Base-by-base conservation (phyloP, 176 grass and related monocot genomes). In the Cenchrus americanus region DNA sequence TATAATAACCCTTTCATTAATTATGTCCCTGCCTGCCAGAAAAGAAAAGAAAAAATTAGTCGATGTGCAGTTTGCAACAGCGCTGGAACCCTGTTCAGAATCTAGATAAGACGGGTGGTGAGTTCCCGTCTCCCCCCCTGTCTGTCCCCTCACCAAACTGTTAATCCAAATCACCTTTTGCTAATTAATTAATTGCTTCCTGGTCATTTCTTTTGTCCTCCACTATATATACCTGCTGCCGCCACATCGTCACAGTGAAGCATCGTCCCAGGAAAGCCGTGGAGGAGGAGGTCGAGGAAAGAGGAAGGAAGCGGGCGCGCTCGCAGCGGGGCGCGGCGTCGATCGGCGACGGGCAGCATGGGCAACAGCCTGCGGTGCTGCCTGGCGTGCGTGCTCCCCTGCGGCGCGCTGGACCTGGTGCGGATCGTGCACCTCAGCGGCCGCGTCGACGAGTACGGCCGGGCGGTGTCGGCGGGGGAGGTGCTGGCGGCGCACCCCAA, bases 361-460 rank as follows among this genome's bases (percentile, higher is more conserved):
- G 95, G 92, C 40, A 93, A 94, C 84, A 94, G 82, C 82, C 82
- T 94, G 14, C 83, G 92, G 23, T 97, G 95, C 83, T 97, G 86
- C 84, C 83, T 97, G 58, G 95, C 95, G 13, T 97, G 95, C 87
- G 84, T 97, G 76, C 90, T 97, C 8, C 95, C 95, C 4, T 97
- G 84, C 77, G 95, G 95, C 48, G 95, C 95, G 59, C 91, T 97
- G 55, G 95, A 97, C 83, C 72, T 97, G 75, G 83, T 97, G 69
- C 90, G 92, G 71, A 83, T 97, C 54, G 95, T 97, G 22, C 92
- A 97, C 83, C 87, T 94, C 2, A 94, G 87, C 73, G 92, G 92
- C 62, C 95, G 91, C 40, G 91, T 97, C 78, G 92, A 97, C 69
- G 95, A 97, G 90, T 94, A 94, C 86, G 78, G 92, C 62, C 86